Evolutionary conservation across 1,139 yeast species (phyloP).

Genomic region (Pneumocystis wakefieldiae): DNA sequence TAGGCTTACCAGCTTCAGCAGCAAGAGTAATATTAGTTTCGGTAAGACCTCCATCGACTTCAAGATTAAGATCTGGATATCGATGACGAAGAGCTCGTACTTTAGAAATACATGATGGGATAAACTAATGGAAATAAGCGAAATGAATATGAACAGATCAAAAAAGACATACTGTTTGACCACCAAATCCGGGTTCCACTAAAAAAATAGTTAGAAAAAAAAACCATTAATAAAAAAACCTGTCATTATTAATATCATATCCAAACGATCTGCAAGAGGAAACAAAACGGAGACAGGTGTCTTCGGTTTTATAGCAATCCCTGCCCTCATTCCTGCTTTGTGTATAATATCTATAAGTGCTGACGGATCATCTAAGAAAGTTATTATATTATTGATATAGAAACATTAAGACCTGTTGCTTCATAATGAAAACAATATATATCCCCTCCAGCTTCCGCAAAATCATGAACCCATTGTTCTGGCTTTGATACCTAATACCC

Average conservation of each 20-base stretch:
- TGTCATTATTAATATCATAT: conserved; percentile 81
- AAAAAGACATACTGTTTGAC: conserved; percentile 85
- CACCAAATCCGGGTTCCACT: conserved; percentile 98
- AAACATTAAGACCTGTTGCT: conserved; percentile 36
- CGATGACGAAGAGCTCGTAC: conserved; percentile 40
- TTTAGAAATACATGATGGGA: conserved; percentile 27
- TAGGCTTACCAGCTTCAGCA: conserved; percentile 58
- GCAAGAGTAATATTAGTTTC: conserved; percentile 69
- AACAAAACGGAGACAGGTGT: conserved; percentile 76
- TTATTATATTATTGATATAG: background rate
- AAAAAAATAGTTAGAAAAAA: background rate
- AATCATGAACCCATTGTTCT: conserved; percentile 83
- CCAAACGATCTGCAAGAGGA: conserved; percentile 62
- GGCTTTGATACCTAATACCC: conserved; percentile 31
- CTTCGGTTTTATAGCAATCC: conserved; percentile 87
- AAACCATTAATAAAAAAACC: conserved; percentile 1
- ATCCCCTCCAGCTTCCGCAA: conserved; percentile 91
- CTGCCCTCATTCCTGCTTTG: conserved; percentile 75
- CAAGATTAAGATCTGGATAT: conserved; percentile 70
- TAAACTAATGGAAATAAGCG: background rate
- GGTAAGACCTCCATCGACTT: conserved; percentile 95
- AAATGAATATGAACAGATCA: conserved; percentile 68
- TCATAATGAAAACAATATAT: conserved; percentile 94
- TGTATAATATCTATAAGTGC: conserved; percentile 63
- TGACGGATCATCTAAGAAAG: conserved; percentile 40